Evolutionary conservation across 805 yeast genomes (phyloP).

Genomic region (Huiozyma sinensis): DNA sequence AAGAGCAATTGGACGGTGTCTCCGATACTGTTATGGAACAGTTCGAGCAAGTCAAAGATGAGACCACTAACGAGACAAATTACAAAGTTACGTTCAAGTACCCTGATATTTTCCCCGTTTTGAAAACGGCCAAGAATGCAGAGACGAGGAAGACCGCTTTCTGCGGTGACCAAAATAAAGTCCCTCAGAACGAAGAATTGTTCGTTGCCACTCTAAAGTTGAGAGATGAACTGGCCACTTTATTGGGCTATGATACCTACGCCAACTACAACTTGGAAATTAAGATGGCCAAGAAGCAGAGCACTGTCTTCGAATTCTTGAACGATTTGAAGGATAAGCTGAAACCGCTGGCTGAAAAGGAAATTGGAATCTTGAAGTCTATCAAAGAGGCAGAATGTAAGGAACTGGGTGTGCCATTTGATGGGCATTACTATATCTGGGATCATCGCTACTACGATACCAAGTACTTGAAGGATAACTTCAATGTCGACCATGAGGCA

Average conservation of each 20-base stretch:
- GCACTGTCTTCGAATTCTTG: slow-evolving; percentile 50
- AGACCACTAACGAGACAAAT: slow-evolving; percentile 32
- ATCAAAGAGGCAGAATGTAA: slow-evolving; percentile 46
- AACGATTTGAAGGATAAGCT: slow-evolving; percentile 50
- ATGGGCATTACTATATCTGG: slow-evolving; percentile 51
- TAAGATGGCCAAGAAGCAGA: slow-evolving; percentile 67
- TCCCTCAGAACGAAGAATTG: slow-evolving; percentile 51
- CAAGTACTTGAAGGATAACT: slow-evolving; percentile 52
- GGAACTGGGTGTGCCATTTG: slow-evolving; percentile 33
- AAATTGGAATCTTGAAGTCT: slow-evolving; percentile 36
- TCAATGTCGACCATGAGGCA: slow-evolving; percentile 58
- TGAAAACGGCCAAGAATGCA: slow-evolving; percentile 55
- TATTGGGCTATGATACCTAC: slow-evolving; percentile 57
- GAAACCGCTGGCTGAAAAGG: slow-evolving; percentile 47
- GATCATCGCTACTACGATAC: slow-evolving; percentile 62
- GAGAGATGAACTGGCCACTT: slow-evolving; percentile 50
- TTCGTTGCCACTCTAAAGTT: slow-evolving; percentile 49
- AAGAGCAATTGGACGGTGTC: slow-evolving; percentile 61
- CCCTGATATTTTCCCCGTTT: slow-evolving; percentile 70
- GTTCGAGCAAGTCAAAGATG: slow-evolving; percentile 36
- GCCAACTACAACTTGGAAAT: slow-evolving; percentile 65
- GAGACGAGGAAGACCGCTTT: slow-evolving; percentile 59
- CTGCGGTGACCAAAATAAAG: slow-evolving; percentile 58
- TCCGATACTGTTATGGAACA: slow-evolving; percentile 53
- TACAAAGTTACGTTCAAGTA: slow-evolving; percentile 69